Conservation (phyloP, 1,139 yeast genomes). For the Sugiyamaella sp. region DNA sequence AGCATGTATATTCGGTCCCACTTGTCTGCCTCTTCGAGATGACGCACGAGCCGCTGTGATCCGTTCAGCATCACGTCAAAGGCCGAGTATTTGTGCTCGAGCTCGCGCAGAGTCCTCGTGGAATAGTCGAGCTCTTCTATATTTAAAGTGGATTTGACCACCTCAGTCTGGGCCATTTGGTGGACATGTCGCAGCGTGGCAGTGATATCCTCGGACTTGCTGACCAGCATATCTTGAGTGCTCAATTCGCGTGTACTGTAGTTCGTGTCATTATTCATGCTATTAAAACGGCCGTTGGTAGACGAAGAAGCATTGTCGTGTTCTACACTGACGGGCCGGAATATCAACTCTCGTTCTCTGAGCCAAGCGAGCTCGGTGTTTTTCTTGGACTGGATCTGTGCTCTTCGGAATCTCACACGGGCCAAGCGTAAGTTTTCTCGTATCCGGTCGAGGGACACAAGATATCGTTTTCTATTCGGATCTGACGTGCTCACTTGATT, state of each 20-base stretch:
- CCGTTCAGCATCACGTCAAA: constrained; percentile 59
- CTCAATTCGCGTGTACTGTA: constrained; percentile 21
- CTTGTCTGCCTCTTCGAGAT: constrained; percentile 69
- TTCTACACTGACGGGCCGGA: constrained; percentile 25
- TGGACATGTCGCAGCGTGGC: constrained; percentile 56
- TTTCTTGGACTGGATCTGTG: constrained; percentile 38
- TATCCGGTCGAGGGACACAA: constrained; percentile 33
- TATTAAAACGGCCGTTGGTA: not conserved
- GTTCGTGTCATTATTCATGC: constrained; percentile 4
- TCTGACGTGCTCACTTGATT: constrained; percentile 22
- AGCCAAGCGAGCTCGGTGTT: constrained; percentile 31
- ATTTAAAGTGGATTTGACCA: constrained; percentile 61
- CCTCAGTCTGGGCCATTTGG: constrained; percentile 52
- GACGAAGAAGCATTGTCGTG: not conserved
- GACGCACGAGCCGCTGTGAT: constrained; percentile 59
- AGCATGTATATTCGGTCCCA: constrained; percentile 64
- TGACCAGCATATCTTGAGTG: constrained; percentile 46
- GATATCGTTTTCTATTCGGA: constrained; percentile 22
- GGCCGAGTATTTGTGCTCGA: constrained; percentile 56
- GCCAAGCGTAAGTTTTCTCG: constrained; percentile 35
- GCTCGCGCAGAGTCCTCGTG: constrained; percentile 52
- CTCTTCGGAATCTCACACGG: constrained; percentile 35
- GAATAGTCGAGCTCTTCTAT: constrained; percentile 63
- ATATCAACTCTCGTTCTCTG: constrained; percentile 35
- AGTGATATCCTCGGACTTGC: constrained; percentile 58